phyloP scores from a whole-genome alignment of 2,329 filamentous ascomycete genomes.

The Trichoderma sp. region DNA sequence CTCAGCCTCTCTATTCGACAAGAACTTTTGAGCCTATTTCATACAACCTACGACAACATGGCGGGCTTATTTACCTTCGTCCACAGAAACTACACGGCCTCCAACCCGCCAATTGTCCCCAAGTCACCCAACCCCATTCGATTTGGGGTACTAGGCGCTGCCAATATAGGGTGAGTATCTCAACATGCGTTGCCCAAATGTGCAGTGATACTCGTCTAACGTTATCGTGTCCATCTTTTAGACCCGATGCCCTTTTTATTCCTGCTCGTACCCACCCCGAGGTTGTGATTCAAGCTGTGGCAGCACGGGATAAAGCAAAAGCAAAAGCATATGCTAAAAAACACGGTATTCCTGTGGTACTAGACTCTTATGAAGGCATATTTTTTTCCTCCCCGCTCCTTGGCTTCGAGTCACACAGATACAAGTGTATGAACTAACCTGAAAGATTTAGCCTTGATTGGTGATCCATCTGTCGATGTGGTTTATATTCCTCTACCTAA shows the following conservation, averaged over 20 bases:
- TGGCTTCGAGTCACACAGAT: not conserved
- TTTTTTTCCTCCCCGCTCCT: not conserved
- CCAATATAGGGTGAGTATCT: not conserved
- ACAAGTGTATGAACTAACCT: not conserved
- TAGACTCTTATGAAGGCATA: not conserved
- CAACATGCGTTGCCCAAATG: not conserved
- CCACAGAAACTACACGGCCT: not conserved
- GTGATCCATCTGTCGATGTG: constrained; percentile 41
- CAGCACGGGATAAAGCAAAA: not conserved
- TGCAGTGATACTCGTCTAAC: not conserved
- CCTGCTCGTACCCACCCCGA: not conserved
- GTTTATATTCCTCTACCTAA: constrained; percentile 49
- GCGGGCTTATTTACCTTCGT: not conserved
- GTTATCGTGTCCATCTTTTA: not conserved
- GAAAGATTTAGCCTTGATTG: constrained; percentile 23
- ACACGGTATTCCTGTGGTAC: not conserved
- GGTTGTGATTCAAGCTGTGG: not conserved
- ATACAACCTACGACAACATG: not conserved
- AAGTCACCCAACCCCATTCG: not conserved
- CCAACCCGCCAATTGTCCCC: not conserved
- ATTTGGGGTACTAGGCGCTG: not conserved
- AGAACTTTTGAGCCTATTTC: not conserved
- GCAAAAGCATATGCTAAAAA: not conserved
- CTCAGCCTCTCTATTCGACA: not conserved
- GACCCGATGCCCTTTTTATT: not conserved